Evolutionary conservation across 2,329 filamentous ascomycete species (phyloP).

Genomic region (Ceratocystis variospora): DNA sequence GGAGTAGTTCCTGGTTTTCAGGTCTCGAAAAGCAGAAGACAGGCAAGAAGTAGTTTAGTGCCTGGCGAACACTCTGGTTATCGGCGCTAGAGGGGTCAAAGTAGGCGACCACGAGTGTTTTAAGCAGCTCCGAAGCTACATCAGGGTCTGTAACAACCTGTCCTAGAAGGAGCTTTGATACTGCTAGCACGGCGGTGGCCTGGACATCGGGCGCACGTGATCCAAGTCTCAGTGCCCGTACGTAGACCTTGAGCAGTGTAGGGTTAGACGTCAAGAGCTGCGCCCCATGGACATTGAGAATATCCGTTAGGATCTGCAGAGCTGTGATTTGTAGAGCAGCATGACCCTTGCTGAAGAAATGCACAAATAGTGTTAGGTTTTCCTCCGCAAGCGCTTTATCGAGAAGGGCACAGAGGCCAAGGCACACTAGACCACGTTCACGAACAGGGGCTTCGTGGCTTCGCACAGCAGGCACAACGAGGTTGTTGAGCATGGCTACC

Average conservation of each 20-base stretch:
- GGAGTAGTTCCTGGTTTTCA: slow-evolving; percentile 75
- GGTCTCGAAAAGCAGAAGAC: slow-evolving; percentile 80
- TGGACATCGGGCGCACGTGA: slow-evolving; percentile 60
- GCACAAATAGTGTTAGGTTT: slow-evolving; percentile 84
- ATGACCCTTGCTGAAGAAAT: slow-evolving; percentile 90
- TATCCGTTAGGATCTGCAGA: slow-evolving; percentile 83
- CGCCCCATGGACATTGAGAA: slow-evolving; percentile 75
- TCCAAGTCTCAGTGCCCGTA: slow-evolving; percentile 63
- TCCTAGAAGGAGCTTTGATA: slow-evolving; percentile 75
- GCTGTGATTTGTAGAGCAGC: slow-evolving; percentile 79
- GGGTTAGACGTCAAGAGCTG: slow-evolving; percentile 56
- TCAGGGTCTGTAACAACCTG: slow-evolving; percentile 59
- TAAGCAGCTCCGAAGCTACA: slow-evolving; percentile 60
- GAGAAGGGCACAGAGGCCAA: slow-evolving; percentile 81
- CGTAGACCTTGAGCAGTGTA: slow-evolving; percentile 69
- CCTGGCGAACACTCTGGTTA: slow-evolving; percentile 74
- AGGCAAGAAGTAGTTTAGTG: slow-evolving; percentile 83
- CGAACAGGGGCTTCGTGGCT: slow-evolving; percentile 86
- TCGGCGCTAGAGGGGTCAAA: slow-evolving; percentile 71
- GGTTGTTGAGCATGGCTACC: slow-evolving; percentile 95
- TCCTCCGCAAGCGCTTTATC: slow-evolving; percentile 85
- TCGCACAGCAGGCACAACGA: slow-evolving; percentile 87
- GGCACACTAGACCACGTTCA: slow-evolving; percentile 75
- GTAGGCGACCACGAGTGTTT: slow-evolving; percentile 70
- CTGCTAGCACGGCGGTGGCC: slow-evolving; percentile 63